These are phyloP conservation scores for Crithidia fasciculata DNA, from an alignment of 208 protist species.

Conservation along the genomic window DNA sequence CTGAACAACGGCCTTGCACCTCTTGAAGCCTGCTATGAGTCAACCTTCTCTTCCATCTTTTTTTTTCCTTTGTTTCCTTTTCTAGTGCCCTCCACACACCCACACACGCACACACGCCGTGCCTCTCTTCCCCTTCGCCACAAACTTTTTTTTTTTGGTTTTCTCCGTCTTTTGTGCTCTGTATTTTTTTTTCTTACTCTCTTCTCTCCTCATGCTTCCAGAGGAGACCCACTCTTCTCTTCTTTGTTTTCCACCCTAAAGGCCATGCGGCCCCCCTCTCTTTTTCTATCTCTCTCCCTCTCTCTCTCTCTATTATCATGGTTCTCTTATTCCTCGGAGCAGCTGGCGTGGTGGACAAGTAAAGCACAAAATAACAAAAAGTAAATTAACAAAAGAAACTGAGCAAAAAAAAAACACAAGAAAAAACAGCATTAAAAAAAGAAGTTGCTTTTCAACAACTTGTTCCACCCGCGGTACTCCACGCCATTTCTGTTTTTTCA, in stretches of 20 bases:
- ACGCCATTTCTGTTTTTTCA: background rate
- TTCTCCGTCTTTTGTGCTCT: background rate
- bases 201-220: too few species aligned
- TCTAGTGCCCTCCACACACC: too few species aligned
- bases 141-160: background rate
- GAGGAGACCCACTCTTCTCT: too few species aligned
- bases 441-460: background rate
- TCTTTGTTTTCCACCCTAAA: too few species aligned
- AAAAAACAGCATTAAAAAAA: conserved; percentile 18
- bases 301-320: background rate
- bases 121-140: background rate
- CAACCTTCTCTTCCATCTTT: too few species aligned
- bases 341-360: background rate
- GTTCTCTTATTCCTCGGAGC: background rate
- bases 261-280: background rate
- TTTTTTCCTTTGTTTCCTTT: background rate
- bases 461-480: too few species aligned
- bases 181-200: background rate
- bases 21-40: too few species aligned
- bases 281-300: background rate
- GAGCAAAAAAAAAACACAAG: conserved; percentile 18
- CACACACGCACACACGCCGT: too few species aligned
- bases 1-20: too few species aligned
- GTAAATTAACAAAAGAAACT: background rate
- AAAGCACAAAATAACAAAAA: conserved; percentile 12